A percentile compares a stretch with the other conserved stretches of the same genome.
Evolutionary conservation across 257 asterid genomes (phyloP).

Genomic region (Petunia secreta): DNA sequence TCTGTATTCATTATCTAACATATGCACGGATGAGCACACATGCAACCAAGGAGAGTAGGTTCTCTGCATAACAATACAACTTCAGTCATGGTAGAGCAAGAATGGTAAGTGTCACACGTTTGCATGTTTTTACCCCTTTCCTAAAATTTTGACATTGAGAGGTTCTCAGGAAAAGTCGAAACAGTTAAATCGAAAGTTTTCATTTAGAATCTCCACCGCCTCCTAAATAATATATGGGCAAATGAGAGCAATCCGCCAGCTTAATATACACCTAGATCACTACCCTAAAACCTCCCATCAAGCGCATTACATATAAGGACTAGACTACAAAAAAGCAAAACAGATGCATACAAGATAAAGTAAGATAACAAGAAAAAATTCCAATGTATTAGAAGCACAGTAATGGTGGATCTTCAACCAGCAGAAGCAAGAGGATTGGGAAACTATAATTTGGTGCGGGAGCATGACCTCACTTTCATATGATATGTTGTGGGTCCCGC

Average conservation of each 20-base stretch:
- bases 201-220: background rate
- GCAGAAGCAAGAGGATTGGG: constrained; percentile 11
- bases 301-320: background rate
- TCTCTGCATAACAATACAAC: background rate
- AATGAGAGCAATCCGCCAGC: background rate
- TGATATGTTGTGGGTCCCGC: background rate
- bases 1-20: background rate
- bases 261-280: background rate
- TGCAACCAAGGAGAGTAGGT: background rate
- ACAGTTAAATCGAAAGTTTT: background rate
- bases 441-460: background rate
- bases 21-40: background rate
- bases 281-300: background rate
- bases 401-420: constrained; percentile 10
- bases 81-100: background rate
- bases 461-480: constrained; percentile 17
- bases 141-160: background rate
- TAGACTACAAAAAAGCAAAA: background rate
- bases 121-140: background rate
- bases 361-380: background rate
- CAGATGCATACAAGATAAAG: background rate
- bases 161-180: background rate
- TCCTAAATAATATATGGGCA: background rate
- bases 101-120: background rate
- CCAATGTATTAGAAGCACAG: background rate